Evolutionary conservation across 2,329 filamentous ascomycete genomes (phyloP), one percentile per base, ranked within the genome.

Genomic region (Ophiosphaerella herpotricha): DNA sequence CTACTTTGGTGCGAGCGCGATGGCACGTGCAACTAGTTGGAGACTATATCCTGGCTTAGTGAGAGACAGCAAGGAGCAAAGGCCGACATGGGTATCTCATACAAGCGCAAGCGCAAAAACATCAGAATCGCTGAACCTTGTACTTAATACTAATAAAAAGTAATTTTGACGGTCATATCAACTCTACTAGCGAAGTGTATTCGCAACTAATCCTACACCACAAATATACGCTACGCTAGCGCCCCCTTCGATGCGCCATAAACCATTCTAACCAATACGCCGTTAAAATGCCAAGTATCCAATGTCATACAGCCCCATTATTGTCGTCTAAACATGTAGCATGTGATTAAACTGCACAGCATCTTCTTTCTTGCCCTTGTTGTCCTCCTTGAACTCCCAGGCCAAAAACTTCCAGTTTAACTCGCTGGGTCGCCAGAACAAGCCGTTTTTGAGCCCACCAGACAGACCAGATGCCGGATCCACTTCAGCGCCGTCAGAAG

Each of bases 391-490:
- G 81, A 84, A 90, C 70, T 91, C 86, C 89, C 89, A 93, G 45
- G 86, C 88, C 67, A 92, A 76, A 70, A 92, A 82, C 72, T 89
- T 91, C 90, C 90, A 93, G 76, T 94, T 94, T 67, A 94, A 78
- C 76, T 93, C 89, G 63, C 81, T 80, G 49, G 82, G 81, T 43
- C 84, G 78, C 84, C 84, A 87, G 71, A 85, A 85, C 34, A 87
- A 72, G 14, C 85, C 85, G 59, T 87, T 85, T 45, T 75, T 80
- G 52, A 78, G 69, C 36, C 63, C 68, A 23, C 56, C 41, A 2
- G 56, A 43, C 8, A 62, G 68, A 23, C 56, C 39, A 2, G 57
- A 43, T 7, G 47, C 41, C 8, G 45, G 47, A 14, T 57, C 34
- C 6, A 12, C 49, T 6, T 60, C 61, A 11, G 48, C 46, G 2